Evolutionary conservation across 1,139 yeast species (phyloP), one percentile per base, ranked within the genome.

Genomic region (Arxiozyma heterogenica): DNA sequence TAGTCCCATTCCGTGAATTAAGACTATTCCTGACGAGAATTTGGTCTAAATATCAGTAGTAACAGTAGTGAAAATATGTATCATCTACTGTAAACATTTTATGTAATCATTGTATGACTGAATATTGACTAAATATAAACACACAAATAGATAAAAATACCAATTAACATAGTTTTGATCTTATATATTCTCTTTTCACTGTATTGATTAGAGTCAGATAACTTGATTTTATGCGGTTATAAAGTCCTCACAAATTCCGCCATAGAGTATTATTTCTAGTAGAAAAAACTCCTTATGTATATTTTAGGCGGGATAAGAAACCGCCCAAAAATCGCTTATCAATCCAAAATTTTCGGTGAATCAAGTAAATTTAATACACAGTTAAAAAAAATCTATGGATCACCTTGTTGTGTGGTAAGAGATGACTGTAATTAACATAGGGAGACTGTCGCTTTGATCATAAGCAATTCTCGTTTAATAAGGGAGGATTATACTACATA

Each of bases 1-100:
- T 62, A 17, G n/a, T 53, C 15, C 65, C 68, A 41, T 58, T 65
- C 43, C 51, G 51, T 25, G 59, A 55, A 43, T 44, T 64, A 5
- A 57, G 52, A n/a, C 23, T 46, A 3, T 18, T 38, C 23, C 23
- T 41, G 20, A 51, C 50, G 44, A 54, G 45, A 38, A 20, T 18
- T 48, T 27, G 18, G 27, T 41, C 18, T 3, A 12, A 15, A 27
- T 18, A n/a, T 18, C 21, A 46, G 21, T 46, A 22, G 45, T 12
- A 34, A n/a, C 15, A 34, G n/a, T 15, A 34, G 21, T 46, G n/a
- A 6, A 12, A 12, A 12, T 12, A 12, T 3, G n/a, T 34, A 34
- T 34, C 4, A 4, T 3, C 39, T 3, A 43, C 45, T 22, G 4
- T 22, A 12, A 22, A 4, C 7, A 22, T 22, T 11, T 43, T 21